These are phyloP conservation scores for Batkoa obscura DNA, from an alignment of 371 early-diverging fungal genomes.

Conservation along the genomic window DNA sequence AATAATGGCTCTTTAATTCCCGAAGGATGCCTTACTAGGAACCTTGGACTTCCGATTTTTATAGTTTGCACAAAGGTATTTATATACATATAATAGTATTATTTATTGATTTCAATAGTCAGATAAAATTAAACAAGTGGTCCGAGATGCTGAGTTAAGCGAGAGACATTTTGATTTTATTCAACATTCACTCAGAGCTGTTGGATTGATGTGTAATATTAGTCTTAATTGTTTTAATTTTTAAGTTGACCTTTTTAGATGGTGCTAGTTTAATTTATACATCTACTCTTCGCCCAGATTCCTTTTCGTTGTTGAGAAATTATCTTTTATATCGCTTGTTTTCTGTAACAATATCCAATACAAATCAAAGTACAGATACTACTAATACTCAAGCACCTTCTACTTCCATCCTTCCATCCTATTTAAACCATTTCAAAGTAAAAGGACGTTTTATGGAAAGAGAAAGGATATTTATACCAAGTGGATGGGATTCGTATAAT, in stretches of 20 bases:
- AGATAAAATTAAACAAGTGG: conserved; percentile 52
- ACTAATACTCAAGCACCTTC: no score
- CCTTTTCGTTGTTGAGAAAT: conserved; percentile 51
- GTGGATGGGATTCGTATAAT: conserved; percentile 85
- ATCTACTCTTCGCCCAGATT: conserved; percentile 55
- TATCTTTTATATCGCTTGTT: conserved; percentile 66
- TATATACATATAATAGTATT: background rate
- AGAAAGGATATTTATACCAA: conserved; percentile 68
- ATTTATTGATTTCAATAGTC: conserved; percentile 23
- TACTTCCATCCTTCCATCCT: conserved; percentile 3
- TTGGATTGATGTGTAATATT: conserved; percentile 72
- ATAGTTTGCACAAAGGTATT: conserved; percentile 81
- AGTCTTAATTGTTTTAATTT: background rate
- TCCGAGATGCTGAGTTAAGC: conserved; percentile 65
- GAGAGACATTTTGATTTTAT: conserved; percentile 91
- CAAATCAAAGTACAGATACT: no score
- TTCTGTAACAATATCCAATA: conserved; percentile 7
- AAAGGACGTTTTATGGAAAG: conserved; percentile 70
- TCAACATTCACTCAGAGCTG: conserved; percentile 75
- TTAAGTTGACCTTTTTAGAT: conserved; percentile 23
- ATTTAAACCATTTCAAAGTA: conserved; percentile 20
- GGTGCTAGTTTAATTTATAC: conserved; percentile 86
- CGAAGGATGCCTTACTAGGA: conserved; percentile 57
- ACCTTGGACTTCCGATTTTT: conserved; percentile 73
- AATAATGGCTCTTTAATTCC: conserved; percentile 23